These are phyloP conservation scores for Wickerhamiella musiphila DNA, from an alignment of 805 yeast species.

Conservation along the genomic window DNA sequence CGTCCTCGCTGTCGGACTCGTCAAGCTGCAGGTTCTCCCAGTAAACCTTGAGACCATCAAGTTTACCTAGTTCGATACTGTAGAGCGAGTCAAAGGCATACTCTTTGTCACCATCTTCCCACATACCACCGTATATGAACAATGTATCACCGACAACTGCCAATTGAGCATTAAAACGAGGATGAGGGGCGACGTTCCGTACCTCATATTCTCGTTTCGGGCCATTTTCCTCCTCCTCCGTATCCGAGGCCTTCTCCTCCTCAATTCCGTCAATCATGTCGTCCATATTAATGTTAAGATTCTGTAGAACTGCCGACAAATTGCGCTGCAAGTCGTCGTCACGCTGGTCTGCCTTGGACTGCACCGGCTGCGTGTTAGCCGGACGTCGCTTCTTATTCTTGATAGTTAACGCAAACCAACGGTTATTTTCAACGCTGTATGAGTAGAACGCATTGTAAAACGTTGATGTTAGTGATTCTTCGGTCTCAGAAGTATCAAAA, in stretches of 20 bases:
- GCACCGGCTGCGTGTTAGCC: constrained; percentile 29
- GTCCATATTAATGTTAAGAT: constrained; percentile 17
- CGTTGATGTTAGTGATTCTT: constrained; percentile 70
- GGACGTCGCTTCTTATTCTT: constrained; percentile 38
- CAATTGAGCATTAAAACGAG: constrained; percentile 71
- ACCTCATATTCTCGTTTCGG: constrained; percentile 35
- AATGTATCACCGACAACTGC: constrained; percentile 72
- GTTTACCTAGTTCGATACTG: constrained; percentile 63
- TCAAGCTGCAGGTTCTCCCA: constrained; percentile 69
- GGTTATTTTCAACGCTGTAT: constrained; percentile 68
- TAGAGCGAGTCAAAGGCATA: constrained; percentile 72
- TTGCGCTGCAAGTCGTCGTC: constrained; percentile 73
- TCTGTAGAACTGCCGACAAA: constrained; percentile 31
- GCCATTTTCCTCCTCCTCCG: constrained; percentile 25
- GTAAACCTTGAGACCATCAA: constrained; percentile 72
- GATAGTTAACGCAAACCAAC: constrained; percentile 66
- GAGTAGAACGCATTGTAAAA: constrained; percentile 69
- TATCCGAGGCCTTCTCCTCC: constrained; percentile 22
- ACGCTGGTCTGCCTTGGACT: constrained; percentile 28
- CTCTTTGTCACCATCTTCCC: constrained; percentile 79
- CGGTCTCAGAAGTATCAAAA: constrained; percentile 86
- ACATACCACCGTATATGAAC: constrained; percentile 78
- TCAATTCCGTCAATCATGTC: constrained; percentile 25
- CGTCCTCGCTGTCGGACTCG: constrained; percentile 17
- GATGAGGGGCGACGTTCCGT: constrained; percentile 57